phyloP scores from a whole-genome alignment of 1,284 basidiomycete genomes.

The Golubevia sp. region DNA sequence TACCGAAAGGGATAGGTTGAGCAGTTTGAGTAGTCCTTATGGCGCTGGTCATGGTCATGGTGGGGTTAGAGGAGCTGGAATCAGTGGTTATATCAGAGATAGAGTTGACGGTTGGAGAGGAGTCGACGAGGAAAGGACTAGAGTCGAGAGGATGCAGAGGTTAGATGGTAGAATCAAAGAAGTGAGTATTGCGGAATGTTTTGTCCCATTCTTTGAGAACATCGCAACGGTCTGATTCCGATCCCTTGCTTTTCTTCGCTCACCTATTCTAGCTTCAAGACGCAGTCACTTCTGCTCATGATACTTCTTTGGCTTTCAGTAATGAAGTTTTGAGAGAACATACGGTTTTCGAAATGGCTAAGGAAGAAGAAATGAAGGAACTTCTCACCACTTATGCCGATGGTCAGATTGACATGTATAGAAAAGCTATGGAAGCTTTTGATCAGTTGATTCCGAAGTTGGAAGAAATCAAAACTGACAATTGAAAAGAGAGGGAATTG shows the following conservation, averaged over 20 bases:
- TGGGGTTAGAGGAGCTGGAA: conserved; percentile 71
- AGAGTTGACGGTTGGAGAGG: conserved; percentile 87
- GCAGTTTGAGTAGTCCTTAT: conserved; percentile 37
- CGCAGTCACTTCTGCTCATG: conserved; percentile 89
- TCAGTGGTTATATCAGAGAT: conserved; percentile 83
- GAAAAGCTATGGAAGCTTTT: conserved; percentile 63
- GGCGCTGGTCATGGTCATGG: conserved; percentile 46
- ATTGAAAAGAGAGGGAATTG: too few relatives aligned
- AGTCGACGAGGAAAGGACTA: conserved; percentile 86
- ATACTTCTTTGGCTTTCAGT: conserved; percentile 92
- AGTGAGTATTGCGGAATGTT: conserved; percentile 65
- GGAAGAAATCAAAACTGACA: conserved; percentile 1
- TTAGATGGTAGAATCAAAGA: conserved; percentile 92
- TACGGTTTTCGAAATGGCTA: conserved; percentile 82
- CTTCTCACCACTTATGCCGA: conserved; percentile 85
- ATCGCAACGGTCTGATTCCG: too few relatives aligned
- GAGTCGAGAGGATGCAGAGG: conserved; percentile 90
- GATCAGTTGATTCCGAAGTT: conserved; percentile 12
- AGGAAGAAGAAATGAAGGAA: conserved; percentile 94
- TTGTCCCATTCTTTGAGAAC: too few relatives aligned
- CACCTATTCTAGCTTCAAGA: conserved; percentile 93
- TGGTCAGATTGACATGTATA: conserved; percentile 92
- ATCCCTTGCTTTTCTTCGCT: too few relatives aligned
- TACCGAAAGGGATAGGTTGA: conserved; percentile 83
- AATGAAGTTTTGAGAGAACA: conserved; percentile 91